phyloP scores from a whole-genome alignment of 352 stramenopile genomes.

The Lagenidium giganteum region DNA sequence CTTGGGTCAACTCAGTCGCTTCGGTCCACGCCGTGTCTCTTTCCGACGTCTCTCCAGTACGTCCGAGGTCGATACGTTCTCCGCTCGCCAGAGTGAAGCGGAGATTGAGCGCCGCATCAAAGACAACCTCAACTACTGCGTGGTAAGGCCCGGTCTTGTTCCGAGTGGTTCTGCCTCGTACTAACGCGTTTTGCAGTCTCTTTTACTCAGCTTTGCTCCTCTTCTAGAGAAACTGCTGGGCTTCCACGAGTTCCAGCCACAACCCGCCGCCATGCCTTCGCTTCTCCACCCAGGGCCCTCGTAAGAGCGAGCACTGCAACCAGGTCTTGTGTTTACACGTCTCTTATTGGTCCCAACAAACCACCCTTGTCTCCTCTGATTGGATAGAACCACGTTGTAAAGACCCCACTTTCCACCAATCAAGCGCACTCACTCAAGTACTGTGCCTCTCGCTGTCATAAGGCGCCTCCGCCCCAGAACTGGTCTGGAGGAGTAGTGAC shows the following conservation, averaged over 20 bases:
- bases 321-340: too few species aligned
- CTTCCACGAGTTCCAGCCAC: background rate
- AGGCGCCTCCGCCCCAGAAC: too few species aligned
- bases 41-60: too few species aligned
- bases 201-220: slow-evolving; percentile 16
- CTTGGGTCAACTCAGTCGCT: slow-evolving; percentile 30
- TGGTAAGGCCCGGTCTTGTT: slow-evolving; percentile 3
- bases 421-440: too few species aligned
- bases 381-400: too few species aligned
- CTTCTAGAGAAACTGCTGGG: slow-evolving; percentile 15
- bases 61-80: slow-evolving; percentile 1
- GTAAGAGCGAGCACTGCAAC: too few species aligned
- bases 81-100: background rate
- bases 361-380: too few species aligned
- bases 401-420: too few species aligned
- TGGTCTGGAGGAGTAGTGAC: too few species aligned
- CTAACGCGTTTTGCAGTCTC: slow-evolving; percentile 1
- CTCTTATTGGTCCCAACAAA: too few species aligned
- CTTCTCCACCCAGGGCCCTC: slow-evolving; percentile 3
- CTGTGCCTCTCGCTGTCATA: too few species aligned
- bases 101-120: slow-evolving; percentile 11
- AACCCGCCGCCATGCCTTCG: background rate
- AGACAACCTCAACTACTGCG: slow-evolving; percentile 13
- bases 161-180: background rate
- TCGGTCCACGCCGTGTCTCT: slow-evolving; percentile 23